Evolutionary conservation across 176 grass and related monocot genomes (phyloP), one percentile per base, ranked within the genome.

Genomic region (Raddia distichophylla): DNA sequence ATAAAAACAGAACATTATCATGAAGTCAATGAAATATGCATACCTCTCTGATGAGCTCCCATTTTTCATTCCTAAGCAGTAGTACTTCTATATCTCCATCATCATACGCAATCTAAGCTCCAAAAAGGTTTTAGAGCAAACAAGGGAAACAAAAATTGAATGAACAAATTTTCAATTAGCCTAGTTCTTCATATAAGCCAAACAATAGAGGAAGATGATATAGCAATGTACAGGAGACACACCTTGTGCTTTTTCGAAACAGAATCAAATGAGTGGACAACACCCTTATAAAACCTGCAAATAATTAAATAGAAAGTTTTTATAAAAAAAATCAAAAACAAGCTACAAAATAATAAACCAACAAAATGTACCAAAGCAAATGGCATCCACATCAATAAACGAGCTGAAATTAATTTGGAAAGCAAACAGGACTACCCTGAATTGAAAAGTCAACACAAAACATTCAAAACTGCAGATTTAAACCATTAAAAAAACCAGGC

Each of bases 31-130:
- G 9, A 68, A 54, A 82, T 65, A 22, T 67, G 42, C 63, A 60
- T 78, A 89, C 92, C 83, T 81, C 89, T 71, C 59, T 78, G 52
- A 88, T 43, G 40, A 98, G 86, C 5, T 93, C 83, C 95, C 95
- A 98, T 44, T 71, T 84, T 78, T 98, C 95, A 8, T 91, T 74
- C 84, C 86, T 91, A 5, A 98, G 82, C 7, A 86, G 35, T 72
- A 98, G 76, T 80, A 93, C 85, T 67, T 98, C 95, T 53, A 93
- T 57, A 75, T 95, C 95, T 27, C 90, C 95, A 80, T 98, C 95
- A 82, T 95, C 93, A 91, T 98, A 98, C 3, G 89, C 66, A 82
- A 98, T 86, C 95, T 98, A 88, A 3, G 15, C 57, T 75, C 84
- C 76, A 67, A 55, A 55, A 78, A 65, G 68, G 18, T n/a, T 47